Evolutionary conservation across 1,284 basidiomycete species (phyloP), one percentile per base, ranked within the genome.

Genomic region (Apiotrichum mycotoxinovorans): DNA sequence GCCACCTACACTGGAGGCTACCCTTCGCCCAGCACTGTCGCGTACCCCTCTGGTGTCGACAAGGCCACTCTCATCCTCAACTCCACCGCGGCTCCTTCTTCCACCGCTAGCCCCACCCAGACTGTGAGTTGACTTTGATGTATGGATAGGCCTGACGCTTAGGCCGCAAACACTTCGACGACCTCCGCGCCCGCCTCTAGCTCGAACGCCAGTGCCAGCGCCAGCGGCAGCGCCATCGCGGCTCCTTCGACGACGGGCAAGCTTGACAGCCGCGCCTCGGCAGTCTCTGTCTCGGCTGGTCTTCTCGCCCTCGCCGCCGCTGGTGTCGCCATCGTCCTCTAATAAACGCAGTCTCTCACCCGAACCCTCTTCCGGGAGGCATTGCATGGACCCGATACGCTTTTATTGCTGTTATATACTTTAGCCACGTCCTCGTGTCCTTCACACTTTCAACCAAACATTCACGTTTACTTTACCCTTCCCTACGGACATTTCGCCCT

Each of bases 1-100:
- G 20, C 38, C 33, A 17, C 12, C n/a, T 58, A 42, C 44, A 34
- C 43, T 20, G 57, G 57, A 49, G 38, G 40, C 22, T 42, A 54
- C 44, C 30, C 40, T 23, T 4, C 38, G n/a, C 57, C 52, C n/a
- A 43, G 27, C 43, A 47, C 57, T 7, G 52, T 54, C 7, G 23
- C 44, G 9, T 51, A 54, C 49, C 57, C 57, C 20, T 41, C 43
- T 12, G 57, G 52, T 26, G 44, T 58, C 26, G 45, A 47, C 38
- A 41, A 52, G 44, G 55, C 50, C 0, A 57, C 55, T 11, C 38
- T 37, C 50, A 26, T 51, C 10, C 17, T 17, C 35, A 52, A 52
- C 51, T 35, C 41, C 27, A 43, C 41, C 20, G 20, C 17, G 15
- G 26, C 41, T 4, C n/a, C 51, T n/a, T 15, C 27, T 2, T 3